phyloP scores from a whole-genome alignment of 345 rosid genomes.

The Turnera subulata region DNA sequence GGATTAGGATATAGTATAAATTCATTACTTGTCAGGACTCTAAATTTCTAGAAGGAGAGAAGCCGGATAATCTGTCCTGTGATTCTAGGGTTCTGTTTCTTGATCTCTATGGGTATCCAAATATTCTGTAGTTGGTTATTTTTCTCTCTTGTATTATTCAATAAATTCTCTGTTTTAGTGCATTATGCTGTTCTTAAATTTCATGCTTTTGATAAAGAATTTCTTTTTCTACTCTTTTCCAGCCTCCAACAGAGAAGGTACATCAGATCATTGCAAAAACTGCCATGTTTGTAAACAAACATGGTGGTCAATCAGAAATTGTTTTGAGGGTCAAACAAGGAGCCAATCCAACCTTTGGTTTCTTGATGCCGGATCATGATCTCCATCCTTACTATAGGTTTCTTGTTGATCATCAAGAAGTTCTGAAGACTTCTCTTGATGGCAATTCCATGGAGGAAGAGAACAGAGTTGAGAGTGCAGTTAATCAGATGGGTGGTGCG shows the following conservation, averaged over 20 bases:
- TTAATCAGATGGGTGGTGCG: slow-evolving; percentile 54
- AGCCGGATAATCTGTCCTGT: slow-evolving; percentile 49
- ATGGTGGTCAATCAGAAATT: slow-evolving; percentile 94
- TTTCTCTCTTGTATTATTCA: slow-evolving; percentile 19
- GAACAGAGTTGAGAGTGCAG: slow-evolving; percentile 28
- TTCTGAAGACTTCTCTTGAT: slow-evolving; percentile 30
- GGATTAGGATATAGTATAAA: slow-evolving; percentile 75
- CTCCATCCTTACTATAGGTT: slow-evolving; percentile 77
- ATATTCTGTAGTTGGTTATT: slow-evolving; percentile 41
- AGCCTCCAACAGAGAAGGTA: slow-evolving; percentile 89
- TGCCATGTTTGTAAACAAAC: slow-evolving; percentile 71
- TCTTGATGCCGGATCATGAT: slow-evolving; percentile 83
- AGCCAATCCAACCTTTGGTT: slow-evolving; percentile 89
- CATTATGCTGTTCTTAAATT: slow-evolving; percentile 1
- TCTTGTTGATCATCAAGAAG: slow-evolving; percentile 83
- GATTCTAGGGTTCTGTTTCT: slow-evolving; percentile 46
- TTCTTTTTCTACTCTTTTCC: slow-evolving; percentile 30
- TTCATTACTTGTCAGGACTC: slow-evolving; percentile 50
- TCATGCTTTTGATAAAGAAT: slow-evolving; percentile 26
- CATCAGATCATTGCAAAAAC: slow-evolving; percentile 94
- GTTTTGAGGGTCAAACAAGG: slow-evolving; percentile 97
- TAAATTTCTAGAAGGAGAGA: slow-evolving; percentile 38
- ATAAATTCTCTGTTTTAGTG: slow-evolving; percentile 18
- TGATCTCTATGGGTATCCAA: slow-evolving; percentile 54
- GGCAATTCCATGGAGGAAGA: slow-evolving; percentile 46